Base-by-base conservation (phyloP, 2,329 filamentous ascomycete genomes). In the Ophiobolus disseminans region DNA sequence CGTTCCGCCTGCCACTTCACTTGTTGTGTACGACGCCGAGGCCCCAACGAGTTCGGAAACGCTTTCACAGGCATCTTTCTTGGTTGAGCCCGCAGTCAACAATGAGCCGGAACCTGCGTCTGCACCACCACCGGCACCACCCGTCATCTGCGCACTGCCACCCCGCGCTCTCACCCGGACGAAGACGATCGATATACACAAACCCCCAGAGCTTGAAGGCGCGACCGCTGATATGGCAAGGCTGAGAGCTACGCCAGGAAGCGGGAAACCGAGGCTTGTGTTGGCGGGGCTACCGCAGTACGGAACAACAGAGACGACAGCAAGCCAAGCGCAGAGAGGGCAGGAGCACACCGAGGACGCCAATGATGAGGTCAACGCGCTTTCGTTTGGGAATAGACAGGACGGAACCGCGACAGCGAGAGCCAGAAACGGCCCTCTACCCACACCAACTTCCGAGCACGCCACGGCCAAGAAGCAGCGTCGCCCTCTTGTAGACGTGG, bases 181-280 rank as follows among this genome's bases (percentile, higher is more conserved):
- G 22, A 60, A 45, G 49, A 62, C 60, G 7, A 39, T 63, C 34
- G 60, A 65, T 45, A 68, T 61, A 62, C 60, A 70, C 40, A 60
- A 58, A 22, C 53, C 51, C 26, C 44, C 57, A 9, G 22, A 41
- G 28, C 47, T 41, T 28, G 53, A 45, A 48, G 47, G 30, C 17
- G 22, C 26, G 6, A 45, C 32, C 26, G 30, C 40, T 31, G 66
- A 71, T 32, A 80, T 80, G 78, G 77, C 75, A 40, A 69, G 74
- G 48, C 48, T 78, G 40, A 66, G 76, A 35, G 66, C 69, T 4
- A 76, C 73, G n/a, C 76, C 77, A 25, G 70, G 69, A n/a, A 74
- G 71, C 36, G 68, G 66, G 28, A 76, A 70, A 57, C 69, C 74
- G 3, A 59, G 63, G 48, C 62, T 75, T 13, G 44, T 73, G 30